Evolutionary conservation across 768 basidiomycete genomes (phyloP), one percentile per base, ranked within the genome.

Genomic region (Neoboletus brunneissimus): DNA sequence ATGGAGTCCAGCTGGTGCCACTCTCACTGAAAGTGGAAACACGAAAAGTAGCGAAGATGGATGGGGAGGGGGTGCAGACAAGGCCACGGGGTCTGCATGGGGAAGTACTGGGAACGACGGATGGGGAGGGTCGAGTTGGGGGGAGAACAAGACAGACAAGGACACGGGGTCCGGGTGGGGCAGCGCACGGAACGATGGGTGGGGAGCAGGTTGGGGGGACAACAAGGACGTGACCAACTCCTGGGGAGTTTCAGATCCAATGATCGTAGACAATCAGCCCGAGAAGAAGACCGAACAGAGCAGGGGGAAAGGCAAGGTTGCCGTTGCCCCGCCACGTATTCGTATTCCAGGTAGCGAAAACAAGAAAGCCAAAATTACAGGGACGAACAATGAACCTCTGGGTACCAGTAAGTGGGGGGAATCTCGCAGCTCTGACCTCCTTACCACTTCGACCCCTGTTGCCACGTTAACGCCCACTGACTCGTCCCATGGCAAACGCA

Each of bases 321-420:
- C 59, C 20, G 51, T 52, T 18, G 56, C 65, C 11, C 67, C 71
- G 1, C 71, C 69, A 27, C 69, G 71, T 22, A 60, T 66, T 20
- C 60, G 55, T 37, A 66, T 64, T 48, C 62, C 67, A 10, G 59
- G 56, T 15, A 53, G 51, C 40, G 65, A 60, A 6, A 49, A 43
- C 52, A 61, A 34, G 51, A 56, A 45, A 44, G 4, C 7, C 35
- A 67, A 61, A 42, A 58, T 53, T 4, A 54, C 66, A 4, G 67
- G 70, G 25, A 66, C 70, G 23, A 73, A 70, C 37, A 46, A 51
- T 43, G 62, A 64, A 27, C 61, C 64, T 1, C 35, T 72, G 9
- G 34, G 55, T 8, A 18, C 38, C 5, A 58, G 16, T 31, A 72
- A 46, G 48, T 56, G 60, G 57, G 59, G 58, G 45, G 58, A 53